Evolutionary conservation across 1,139 yeast species (phyloP).

Genomic region (Geotrichum macrosporum): DNA sequence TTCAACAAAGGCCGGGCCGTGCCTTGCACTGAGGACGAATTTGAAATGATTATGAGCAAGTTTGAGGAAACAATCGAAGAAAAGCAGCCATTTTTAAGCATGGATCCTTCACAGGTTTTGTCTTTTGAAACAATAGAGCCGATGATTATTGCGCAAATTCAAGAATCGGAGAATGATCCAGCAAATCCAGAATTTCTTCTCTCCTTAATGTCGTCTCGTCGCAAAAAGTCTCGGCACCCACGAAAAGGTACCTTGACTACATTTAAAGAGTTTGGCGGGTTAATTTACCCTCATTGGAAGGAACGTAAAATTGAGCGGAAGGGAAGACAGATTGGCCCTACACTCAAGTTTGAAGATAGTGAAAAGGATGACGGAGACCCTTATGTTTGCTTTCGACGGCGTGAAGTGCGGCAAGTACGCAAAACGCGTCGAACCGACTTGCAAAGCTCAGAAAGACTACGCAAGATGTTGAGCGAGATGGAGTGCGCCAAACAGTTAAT

Average conservation of each 20-base stretch:
- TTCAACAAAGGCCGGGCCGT: slow-evolving; percentile 37
- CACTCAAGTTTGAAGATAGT: slow-evolving; percentile 76
- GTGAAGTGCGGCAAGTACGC: slow-evolving; percentile 93
- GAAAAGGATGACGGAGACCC: slow-evolving; percentile 95
- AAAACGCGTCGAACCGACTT: slow-evolving; percentile 94
- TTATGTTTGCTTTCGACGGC: slow-evolving; percentile 88
- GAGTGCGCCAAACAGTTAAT: slow-evolving; percentile 71
- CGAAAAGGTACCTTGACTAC: slow-evolving; percentile 44
- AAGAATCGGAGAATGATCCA: slow-evolving; percentile 36
- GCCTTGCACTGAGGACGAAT: slow-evolving; percentile 69
- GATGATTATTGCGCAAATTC: slow-evolving; percentile 30
- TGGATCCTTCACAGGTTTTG: slow-evolving; percentile 76
- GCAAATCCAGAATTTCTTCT: slow-evolving; percentile 37
- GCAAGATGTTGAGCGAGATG: slow-evolving; percentile 70
- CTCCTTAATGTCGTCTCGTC: slow-evolving; percentile 21
- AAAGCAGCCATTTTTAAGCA: slow-evolving; percentile 80
- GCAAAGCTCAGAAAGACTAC: slow-evolving; percentile 79
- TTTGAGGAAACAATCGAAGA: slow-evolving; percentile 71
- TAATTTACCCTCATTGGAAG: slow-evolving; percentile 80
- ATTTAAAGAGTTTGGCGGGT: slow-evolving; percentile 60
- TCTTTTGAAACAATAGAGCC: slow-evolving; percentile 60
- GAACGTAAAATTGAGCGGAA: slow-evolving; percentile 61
- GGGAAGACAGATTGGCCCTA: slow-evolving; percentile 72
- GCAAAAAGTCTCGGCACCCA: slow-evolving; percentile 6
- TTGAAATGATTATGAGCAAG: slow-evolving; percentile 70